Evolutionary conservation across 345 rosid species (phyloP).

Genomic region (Garcia nutans): DNA sequence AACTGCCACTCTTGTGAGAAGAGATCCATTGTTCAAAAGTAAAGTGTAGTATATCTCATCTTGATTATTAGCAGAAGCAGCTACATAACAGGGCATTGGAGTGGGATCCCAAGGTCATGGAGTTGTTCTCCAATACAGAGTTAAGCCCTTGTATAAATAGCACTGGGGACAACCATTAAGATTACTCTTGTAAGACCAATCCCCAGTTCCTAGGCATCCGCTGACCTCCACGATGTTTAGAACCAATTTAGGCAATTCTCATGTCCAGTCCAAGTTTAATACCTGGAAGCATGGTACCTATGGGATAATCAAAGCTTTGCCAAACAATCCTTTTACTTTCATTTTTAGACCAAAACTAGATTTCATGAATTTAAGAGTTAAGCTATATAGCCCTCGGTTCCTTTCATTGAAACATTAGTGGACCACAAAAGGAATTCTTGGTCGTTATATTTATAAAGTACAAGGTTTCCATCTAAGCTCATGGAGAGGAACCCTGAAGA

Average conservation of each 20-base stretch:
- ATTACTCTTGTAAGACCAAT: not conserved
- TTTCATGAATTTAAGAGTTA: conserved; percentile 11
- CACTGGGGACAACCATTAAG: conserved; percentile 13
- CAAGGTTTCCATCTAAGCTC: not conserved
- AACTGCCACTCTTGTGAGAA: not conserved
- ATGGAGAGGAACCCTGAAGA: conserved; percentile 7
- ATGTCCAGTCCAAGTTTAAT: conserved; percentile 1
- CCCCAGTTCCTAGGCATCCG: conserved; percentile 15
- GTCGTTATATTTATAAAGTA: not conserved
- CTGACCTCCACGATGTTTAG: conserved; percentile 24
- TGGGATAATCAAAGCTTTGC: conserved; percentile 25
- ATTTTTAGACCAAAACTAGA: conserved; percentile 6
- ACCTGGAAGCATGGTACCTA: not conserved
- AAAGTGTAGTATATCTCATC: not conserved
- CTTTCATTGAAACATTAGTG: not conserved
- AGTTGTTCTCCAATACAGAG: conserved; percentile 3
- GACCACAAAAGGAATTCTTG: conserved; percentile 8
- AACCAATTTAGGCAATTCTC: not conserved
- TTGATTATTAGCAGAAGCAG: conserved; percentile 1
- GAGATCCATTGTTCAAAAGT: not conserved
- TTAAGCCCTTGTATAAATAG: not conserved
- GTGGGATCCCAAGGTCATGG: not conserved
- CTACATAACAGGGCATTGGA: not conserved
- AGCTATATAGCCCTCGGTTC: not conserved
- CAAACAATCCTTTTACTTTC: not conserved